phyloP scores from a whole-genome alignment of 768 basidiomycete genomes.

The Serendipita sp. region DNA sequence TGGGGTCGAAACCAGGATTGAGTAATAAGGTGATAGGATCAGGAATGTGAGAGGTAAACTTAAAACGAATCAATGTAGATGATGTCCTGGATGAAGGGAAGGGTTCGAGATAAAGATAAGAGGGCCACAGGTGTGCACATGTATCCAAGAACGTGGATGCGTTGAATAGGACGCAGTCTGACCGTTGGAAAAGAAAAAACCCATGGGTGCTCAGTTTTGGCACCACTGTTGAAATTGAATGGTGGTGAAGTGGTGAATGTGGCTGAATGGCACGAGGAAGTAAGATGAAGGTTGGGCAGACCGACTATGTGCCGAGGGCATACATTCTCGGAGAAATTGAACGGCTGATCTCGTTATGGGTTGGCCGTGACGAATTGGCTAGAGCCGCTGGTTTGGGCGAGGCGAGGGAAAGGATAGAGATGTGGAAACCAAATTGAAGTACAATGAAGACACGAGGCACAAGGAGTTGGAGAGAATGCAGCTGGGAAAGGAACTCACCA shows the following conservation, averaged over 20 bases:
- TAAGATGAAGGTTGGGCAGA: background rate
- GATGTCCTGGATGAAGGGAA: too few relatives aligned
- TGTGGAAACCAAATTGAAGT: background rate
- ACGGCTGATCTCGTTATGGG: conserved; percentile 2
- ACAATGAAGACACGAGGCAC: background rate
- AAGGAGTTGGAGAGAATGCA: background rate
- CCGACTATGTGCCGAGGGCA: conserved; percentile 3
- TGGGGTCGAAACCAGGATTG: conserved; percentile 10
- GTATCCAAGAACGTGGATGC: too few relatives aligned
- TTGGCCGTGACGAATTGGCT: background rate
- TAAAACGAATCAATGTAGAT: too few relatives aligned
- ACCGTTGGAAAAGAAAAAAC: too few relatives aligned
- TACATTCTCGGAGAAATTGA: conserved; percentile 7
- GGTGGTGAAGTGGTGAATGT: too few relatives aligned
- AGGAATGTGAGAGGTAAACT: background rate
- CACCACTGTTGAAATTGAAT: too few relatives aligned
- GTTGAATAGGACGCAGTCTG: too few relatives aligned
- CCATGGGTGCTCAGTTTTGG: too few relatives aligned
- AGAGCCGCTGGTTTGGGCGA: background rate
- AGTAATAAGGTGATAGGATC: conserved; percentile 1
- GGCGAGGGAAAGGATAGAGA: background rate
- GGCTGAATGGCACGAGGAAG: background rate
- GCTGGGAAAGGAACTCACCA: conserved; percentile 36
- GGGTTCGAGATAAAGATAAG: too few relatives aligned
- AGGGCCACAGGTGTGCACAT: too few relatives aligned